Base-by-base conservation (phyloP, 192 early-diverging fungal genomes). In the Linnemannia zychae region DNA sequence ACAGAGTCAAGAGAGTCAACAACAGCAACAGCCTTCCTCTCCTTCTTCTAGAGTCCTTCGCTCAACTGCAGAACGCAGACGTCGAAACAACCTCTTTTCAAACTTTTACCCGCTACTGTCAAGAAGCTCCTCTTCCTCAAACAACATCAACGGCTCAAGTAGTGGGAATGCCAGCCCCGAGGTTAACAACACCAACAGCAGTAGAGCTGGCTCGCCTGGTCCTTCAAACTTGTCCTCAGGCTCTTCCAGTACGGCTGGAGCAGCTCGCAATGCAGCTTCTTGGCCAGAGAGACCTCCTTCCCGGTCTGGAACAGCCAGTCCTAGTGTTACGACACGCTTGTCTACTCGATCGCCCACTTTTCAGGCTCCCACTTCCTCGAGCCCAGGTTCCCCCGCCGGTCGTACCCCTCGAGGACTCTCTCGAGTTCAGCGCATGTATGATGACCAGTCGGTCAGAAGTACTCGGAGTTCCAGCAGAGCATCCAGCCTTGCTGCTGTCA, bases 71-170 rank as follows among this genome's bases (percentile, higher is more conserved):
- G 83, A 85, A 40, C 74, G 83, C 13, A 53, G 83, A n/a, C 83
- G 83, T 22, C 65, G 83, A 72, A 44, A 52, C 68, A 85, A 79
- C 63, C 65, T 85, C 46, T 85, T 85, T 22, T 79, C 77, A 12
- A 79, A 74, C n/a, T 85, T 85, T 75, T 85, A 85, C 34, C 83
- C 83, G 16, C 74, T 85, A 0, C 74, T 85, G 17, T 85, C 83
- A 18, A 73, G 83, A 16, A 72, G 37, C 46, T 79, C 82, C 1
- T 78, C 71, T 18, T 40, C 24, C 72, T 71, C 78, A 38, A 71
- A 28, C 50, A 72, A 37, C 49, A 37, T 11, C 47, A 65, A 53
- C 20, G n/a, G 18, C 28, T 31, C 0, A 4, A 24, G 24, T 13
- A 22, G 52, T n/a, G 48, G 40, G 40, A 44, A 44, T 44, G 40